Conservation (phyloP, 2,329 filamentous ascomycete genomes). For the Chlorencoelia australis region DNA sequence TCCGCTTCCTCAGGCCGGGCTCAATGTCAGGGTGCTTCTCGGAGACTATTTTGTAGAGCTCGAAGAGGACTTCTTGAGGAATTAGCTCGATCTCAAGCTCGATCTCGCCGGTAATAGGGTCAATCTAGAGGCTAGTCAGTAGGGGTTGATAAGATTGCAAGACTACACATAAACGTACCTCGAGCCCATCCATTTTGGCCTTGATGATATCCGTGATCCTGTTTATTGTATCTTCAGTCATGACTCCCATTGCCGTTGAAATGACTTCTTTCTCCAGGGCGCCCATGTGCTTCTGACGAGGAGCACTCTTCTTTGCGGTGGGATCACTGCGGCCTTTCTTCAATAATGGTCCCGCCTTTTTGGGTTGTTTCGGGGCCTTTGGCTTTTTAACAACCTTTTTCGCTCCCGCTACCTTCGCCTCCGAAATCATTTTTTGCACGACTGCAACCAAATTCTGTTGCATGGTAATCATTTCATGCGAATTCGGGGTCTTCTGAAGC, state of each 20-base stretch:
- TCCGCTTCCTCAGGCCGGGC: conserved; percentile 12
- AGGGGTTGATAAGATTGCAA: too few relatives aligned
- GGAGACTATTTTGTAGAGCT: conserved; percentile 43
- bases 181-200: too few relatives aligned
- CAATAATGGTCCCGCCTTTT: conserved; percentile 26
- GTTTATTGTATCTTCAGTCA: conserved; percentile 68
- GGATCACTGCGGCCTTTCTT: conserved; percentile 19
- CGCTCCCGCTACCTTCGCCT: conserved; percentile 30
- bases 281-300: conserved; percentile 45
- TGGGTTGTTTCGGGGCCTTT: conserved; percentile 31
- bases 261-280: conserved; percentile 86
- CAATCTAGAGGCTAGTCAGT: too few relatives aligned
- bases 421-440: conserved; percentile 51
- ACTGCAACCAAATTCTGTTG: conserved; percentile 47
- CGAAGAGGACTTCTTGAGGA: conserved; percentile 41
- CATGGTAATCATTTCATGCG: conserved; percentile 30
- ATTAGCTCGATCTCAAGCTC: conserved; percentile 51
- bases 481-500: conserved; percentile 41
- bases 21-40: conserved; percentile 40
- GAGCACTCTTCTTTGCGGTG: conserved; percentile 33
- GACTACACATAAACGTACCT: too few relatives aligned
- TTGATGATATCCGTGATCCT: conserved; percentile 82
- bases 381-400: conserved; percentile 44
- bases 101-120: too few relatives aligned
- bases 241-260: conserved; percentile 70